Evolutionary conservation across 169 alveolate species (phyloP).

Genomic region (Plasmodium blacklocki): DNA sequence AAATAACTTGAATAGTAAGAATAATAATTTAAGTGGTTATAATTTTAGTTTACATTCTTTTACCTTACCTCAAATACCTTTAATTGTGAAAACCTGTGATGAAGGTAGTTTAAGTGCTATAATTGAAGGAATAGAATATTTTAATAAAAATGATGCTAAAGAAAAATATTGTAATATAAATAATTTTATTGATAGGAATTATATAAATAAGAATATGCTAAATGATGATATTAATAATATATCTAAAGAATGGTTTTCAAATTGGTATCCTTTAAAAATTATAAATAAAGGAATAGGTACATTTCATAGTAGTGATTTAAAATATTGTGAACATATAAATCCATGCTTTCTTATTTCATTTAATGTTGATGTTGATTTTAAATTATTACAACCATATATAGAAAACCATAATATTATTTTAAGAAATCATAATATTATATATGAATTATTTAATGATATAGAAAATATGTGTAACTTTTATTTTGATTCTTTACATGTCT

Average conservation of each 20-base stretch:
- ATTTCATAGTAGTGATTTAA: conserved; percentile 76
- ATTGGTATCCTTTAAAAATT: conserved; percentile 85
- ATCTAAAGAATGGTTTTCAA: conserved; percentile 13
- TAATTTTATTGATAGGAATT: conserved; percentile 59
- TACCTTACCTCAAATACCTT: conserved; percentile 73
- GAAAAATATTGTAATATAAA: conserved; percentile 53
- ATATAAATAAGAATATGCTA: conserved; percentile 31
- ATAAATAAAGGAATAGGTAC: conserved; percentile 89
- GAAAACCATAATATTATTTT: conserved; percentile 76
- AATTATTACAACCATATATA: conserved; percentile 46
- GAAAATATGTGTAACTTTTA: conserved; percentile 79
- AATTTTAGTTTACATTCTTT: background rate
- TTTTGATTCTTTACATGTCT: conserved; percentile 78
- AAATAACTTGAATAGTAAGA: background rate
- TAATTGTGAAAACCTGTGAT: conserved; percentile 90
- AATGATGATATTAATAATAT: conserved; percentile 51
- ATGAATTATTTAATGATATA: conserved; percentile 89
- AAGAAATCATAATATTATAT: conserved; percentile 90
- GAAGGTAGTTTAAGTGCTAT: conserved; percentile 93
- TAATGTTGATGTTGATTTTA: conserved; percentile 84
- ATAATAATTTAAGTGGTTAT: too few species aligned
- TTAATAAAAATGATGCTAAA: conserved; percentile 75
- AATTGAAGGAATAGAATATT: conserved; percentile 82
- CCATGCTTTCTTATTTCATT: conserved; percentile 79
- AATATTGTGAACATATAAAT: conserved; percentile 50